Conservation (phyloP, 2,329 filamentous ascomycete species). For the Xylariaceae sp. region DNA sequence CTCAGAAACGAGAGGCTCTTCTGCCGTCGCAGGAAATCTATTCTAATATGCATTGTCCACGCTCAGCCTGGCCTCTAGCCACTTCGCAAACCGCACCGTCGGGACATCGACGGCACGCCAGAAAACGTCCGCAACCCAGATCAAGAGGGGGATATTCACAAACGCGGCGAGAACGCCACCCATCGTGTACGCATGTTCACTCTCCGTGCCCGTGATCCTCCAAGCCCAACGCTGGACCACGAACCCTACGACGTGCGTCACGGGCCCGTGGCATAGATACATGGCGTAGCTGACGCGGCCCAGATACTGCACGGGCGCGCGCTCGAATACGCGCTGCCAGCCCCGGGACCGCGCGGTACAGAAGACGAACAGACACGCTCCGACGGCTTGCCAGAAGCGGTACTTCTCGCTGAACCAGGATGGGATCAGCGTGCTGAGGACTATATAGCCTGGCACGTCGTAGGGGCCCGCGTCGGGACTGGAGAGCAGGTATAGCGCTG, state of each 20-base stretch:
- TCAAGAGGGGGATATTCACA: conserved; percentile 57
- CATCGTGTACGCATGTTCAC: conserved; percentile 48
- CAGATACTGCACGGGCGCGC: conserved; percentile 59
- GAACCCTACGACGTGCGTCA: conserved; percentile 61
- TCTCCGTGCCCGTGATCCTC: conserved; percentile 54
- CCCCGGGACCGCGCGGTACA: conserved; percentile 54
- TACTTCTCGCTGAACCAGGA: conserved; percentile 57
- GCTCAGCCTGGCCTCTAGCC: conserved; percentile 54
- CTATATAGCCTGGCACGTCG: conserved; percentile 59
- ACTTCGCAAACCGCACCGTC: conserved; percentile 62
- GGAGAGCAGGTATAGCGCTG: conserved; percentile 60
- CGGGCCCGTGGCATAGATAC: conserved; percentile 67
- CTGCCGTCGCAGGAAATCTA: too few relatives aligned
- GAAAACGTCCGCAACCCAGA: conserved; percentile 64
- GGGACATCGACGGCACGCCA: conserved; percentile 63
- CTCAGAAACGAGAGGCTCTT: too few relatives aligned
- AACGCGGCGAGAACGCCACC: conserved; percentile 56
- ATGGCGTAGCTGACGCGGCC: conserved; percentile 67
- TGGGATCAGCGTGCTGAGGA: conserved; percentile 56
- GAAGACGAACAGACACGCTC: conserved; percentile 59
- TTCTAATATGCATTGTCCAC: not conserved
- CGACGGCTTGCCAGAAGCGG: conserved; percentile 63
- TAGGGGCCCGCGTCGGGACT: conserved; percentile 51
- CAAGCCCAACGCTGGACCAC: conserved; percentile 57
- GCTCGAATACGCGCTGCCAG: conserved; percentile 60